phyloP scores from a whole-genome alignment of 352 stramenopile genomes.

The Pythium scleroteichum region DNA sequence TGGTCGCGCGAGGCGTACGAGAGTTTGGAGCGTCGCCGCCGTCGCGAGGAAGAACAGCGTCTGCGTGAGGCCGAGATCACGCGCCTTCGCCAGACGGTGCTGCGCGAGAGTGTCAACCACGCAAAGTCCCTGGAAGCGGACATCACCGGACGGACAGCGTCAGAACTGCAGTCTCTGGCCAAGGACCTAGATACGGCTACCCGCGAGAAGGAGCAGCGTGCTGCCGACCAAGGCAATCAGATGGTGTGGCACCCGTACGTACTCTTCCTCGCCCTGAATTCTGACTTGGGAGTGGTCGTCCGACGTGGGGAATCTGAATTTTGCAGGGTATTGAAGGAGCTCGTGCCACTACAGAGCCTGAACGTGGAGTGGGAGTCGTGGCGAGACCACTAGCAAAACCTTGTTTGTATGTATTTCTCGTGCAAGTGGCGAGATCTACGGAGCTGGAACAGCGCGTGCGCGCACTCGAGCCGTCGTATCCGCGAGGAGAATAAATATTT shows the following conservation, averaged over 20 bases:
- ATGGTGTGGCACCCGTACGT: slow-evolving; percentile 86
- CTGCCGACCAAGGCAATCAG: slow-evolving; percentile 58
- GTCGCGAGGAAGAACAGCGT: slow-evolving; percentile 65
- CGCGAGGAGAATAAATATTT: slow-evolving; percentile 12
- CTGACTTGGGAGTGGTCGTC: not conserved
- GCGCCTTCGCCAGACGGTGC: slow-evolving; percentile 64
- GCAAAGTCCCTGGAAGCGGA: slow-evolving; percentile 74
- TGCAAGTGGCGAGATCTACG: not conserved
- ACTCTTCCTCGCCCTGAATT: not conserved
- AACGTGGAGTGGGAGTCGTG: slow-evolving; percentile 84
- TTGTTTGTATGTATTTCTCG: not conserved
- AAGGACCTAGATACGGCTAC: slow-evolving; percentile 53
- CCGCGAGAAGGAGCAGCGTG: slow-evolving; percentile 56
- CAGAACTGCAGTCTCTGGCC: slow-evolving; percentile 59
- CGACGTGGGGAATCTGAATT: not conserved
- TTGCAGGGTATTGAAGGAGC: slow-evolving; percentile 64
- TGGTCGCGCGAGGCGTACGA: slow-evolving; percentile 59
- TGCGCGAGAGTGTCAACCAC: slow-evolving; percentile 71
- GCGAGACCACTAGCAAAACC: slow-evolving; percentile 61
- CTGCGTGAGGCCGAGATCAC: slow-evolving; percentile 69
- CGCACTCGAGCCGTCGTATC: not conserved
- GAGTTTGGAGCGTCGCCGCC: slow-evolving; percentile 51
- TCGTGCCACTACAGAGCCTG: slow-evolving; percentile 75
- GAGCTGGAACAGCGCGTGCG: not conserved
- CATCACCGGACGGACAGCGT: slow-evolving; percentile 44